These are phyloP conservation scores for Bryum argenteum DNA, from an alignment of 225 moss, liverwort and hornwort species.

Conservation along the genomic window DNA sequence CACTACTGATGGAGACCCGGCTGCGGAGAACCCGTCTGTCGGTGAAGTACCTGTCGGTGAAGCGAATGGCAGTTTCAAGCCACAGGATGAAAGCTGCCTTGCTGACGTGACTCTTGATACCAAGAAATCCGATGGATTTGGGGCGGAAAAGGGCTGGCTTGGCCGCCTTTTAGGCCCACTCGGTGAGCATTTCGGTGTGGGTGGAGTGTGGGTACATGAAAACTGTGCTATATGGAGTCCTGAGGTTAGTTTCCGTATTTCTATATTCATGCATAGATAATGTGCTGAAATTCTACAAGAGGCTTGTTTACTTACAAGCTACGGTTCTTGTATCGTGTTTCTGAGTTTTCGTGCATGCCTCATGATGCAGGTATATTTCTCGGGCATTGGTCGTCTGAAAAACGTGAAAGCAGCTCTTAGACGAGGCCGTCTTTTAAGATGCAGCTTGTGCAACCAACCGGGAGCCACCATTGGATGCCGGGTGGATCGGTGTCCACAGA, in stretches of 20 bases:
- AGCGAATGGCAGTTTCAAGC: constrained; percentile 40
- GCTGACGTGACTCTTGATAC: constrained; percentile 51
- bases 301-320: not conserved
- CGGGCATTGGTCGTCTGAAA: constrained; percentile 77
- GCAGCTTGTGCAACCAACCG: constrained; percentile 76
- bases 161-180: constrained; percentile 81
- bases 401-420: constrained; percentile 85
- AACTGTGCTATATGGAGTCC: constrained; percentile 91
- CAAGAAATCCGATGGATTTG: constrained; percentile 64
- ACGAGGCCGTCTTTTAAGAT: constrained; percentile 73
- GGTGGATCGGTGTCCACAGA: constrained; percentile 81
- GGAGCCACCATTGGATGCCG: constrained; percentile 90
- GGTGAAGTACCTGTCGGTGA: constrained; percentile 39
- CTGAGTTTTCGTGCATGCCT: constrained; percentile 18
- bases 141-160: constrained; percentile 73
- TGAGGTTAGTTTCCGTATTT: constrained; percentile 53
- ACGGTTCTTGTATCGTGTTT: not conserved
- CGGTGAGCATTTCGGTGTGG: constrained; percentile 74
- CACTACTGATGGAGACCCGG: constrained; percentile 61
- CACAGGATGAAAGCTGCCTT: constrained; percentile 51
- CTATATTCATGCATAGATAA: not conserved
- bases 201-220: constrained; percentile 81
- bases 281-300: constrained; percentile 13
- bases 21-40: constrained; percentile 26
- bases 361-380: constrained; percentile 70